Conservation (phyloP, 1,139 yeast genomes). For the Saccharomyces uvarum region DNA sequence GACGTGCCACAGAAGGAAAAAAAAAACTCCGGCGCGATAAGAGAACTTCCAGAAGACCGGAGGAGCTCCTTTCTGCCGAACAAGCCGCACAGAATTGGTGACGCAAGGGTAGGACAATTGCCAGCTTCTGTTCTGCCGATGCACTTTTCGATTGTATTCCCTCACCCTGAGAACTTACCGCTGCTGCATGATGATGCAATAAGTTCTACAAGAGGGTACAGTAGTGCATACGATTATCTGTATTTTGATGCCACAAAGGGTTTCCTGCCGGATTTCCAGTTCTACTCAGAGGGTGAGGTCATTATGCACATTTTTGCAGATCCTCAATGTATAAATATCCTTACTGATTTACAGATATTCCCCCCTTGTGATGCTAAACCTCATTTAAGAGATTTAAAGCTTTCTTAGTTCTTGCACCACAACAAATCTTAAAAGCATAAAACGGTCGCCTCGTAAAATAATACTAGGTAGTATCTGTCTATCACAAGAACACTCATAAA, state of each 20-base stretch:
- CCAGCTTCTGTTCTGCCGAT: neutral
- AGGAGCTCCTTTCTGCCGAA: neutral
- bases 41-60: no score
- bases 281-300: neutral
- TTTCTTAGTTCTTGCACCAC: neutral
- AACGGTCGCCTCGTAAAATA: neutral
- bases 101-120: neutral
- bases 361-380: neutral
- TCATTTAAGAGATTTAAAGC: neutral
- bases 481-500: neutral
- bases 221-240: neutral
- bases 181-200: neutral
- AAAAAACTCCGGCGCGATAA: no score
- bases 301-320: neutral
- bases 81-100: neutral
- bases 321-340: neutral
- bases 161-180: neutral
- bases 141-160: neutral
- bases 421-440: neutral
- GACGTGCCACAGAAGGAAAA: no score
- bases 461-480: neutral
- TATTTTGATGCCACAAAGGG: neutral
- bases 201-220: neutral
- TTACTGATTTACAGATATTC: neutral
- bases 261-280: neutral